Evolutionary conservation across 495 filamentous ascomycete genomes (phyloP).

Genomic region (Apodospora peruviana): DNA sequence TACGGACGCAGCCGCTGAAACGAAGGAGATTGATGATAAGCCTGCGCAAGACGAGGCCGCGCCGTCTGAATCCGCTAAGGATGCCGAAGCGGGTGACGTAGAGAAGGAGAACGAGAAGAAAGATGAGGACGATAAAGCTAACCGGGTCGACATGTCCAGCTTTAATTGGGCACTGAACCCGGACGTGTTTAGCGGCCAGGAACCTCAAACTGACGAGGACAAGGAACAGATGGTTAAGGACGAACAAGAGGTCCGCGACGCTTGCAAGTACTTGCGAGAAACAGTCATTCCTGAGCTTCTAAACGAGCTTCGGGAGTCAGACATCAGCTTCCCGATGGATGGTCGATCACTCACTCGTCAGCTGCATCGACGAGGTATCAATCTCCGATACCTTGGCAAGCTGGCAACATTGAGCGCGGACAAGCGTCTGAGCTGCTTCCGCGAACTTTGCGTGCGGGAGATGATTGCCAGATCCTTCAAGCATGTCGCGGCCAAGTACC

Average conservation of each 20-base stretch:
- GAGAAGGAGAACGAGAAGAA: slow-evolving; percentile 27
- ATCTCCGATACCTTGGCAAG: slow-evolving; percentile 89
- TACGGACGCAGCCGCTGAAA: slow-evolving; percentile 13
- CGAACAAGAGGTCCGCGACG: slow-evolving; percentile 80
- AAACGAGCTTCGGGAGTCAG: slow-evolving; percentile 81
- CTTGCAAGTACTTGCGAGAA: slow-evolving; percentile 69
- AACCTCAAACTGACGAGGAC: slow-evolving; percentile 83
- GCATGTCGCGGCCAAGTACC: slow-evolving; percentile 74
- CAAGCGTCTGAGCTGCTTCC: slow-evolving; percentile 68
- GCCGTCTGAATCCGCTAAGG: not conserved
- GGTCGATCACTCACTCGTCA: slow-evolving; percentile 82
- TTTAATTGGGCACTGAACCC: slow-evolving; percentile 91
- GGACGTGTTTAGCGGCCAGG: slow-evolving; percentile 89
- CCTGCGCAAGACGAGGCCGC: slow-evolving; percentile 12
- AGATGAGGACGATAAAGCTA: slow-evolving; percentile 27
- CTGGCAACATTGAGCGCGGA: slow-evolving; percentile 66
- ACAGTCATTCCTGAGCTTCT: slow-evolving; percentile 68
- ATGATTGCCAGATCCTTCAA: slow-evolving; percentile 94
- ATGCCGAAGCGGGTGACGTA: slow-evolving; percentile 22
- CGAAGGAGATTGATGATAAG: slow-evolving; percentile 21
- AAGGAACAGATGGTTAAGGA: slow-evolving; percentile 80
- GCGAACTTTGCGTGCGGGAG: slow-evolving; percentile 74
- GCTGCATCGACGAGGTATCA: slow-evolving; percentile 96
- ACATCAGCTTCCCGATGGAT: slow-evolving; percentile 97
- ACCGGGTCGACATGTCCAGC: slow-evolving; percentile 25